Conservation (phyloP, 306 rosid species). For the Notholithocarpus densiflorus region DNA sequence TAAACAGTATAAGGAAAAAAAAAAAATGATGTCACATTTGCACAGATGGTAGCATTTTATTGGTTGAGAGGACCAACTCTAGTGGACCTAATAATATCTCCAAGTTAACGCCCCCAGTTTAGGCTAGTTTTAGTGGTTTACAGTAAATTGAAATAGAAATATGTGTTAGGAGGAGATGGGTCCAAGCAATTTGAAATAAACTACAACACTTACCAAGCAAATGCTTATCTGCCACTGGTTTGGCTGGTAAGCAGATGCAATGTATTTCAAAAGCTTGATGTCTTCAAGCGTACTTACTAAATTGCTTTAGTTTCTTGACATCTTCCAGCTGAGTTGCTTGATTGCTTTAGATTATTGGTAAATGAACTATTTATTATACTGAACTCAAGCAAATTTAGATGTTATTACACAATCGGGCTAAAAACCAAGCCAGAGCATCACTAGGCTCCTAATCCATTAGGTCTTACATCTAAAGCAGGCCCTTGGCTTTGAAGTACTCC, state of each 20-base stretch:
- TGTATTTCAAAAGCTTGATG: neutral
- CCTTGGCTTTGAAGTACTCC: slow-evolving; percentile 64
- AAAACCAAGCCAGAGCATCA: slow-evolving; percentile 11
- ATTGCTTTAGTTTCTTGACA: neutral
- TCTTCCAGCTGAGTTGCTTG: neutral
- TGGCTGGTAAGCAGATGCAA: neutral
- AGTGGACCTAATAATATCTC: too few species aligned
- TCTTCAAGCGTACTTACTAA: neutral
- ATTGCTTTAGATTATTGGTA: neutral
- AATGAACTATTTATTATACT: neutral
- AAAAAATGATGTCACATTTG: too few species aligned
- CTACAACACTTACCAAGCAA: neutral
- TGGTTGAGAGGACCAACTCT: too few species aligned
- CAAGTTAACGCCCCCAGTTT: too few species aligned
- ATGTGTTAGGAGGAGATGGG: neutral
- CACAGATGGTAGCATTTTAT: too few species aligned
- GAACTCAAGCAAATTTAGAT: neutral
- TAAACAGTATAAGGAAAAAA: too few species aligned
- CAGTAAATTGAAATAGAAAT: neutral
- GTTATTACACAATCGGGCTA: neutral
- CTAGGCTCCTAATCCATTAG: neutral
- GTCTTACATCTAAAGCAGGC: slow-evolving; percentile 40
- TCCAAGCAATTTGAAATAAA: neutral
- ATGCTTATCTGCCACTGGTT: neutral
- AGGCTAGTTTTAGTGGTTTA: neutral